These are phyloP conservation scores for Mallotus repandus DNA, from an alignment of 441 rosid genomes.

Conservation along the genomic window DNA sequence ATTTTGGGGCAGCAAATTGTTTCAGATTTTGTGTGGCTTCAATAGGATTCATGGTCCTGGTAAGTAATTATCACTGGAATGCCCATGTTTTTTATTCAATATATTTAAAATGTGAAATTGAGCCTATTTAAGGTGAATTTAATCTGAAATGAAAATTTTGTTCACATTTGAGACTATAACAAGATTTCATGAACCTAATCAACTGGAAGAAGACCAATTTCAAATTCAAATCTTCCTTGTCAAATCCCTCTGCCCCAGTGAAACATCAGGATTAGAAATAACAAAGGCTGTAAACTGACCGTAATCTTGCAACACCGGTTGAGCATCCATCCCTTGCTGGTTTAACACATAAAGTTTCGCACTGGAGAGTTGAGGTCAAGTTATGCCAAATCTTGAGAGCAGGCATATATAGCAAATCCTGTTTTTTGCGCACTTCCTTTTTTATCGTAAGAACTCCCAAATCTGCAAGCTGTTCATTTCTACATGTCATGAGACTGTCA, in stretches of 20 bases:
- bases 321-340: slow-evolving; percentile 99
- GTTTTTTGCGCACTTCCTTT: slow-evolving; percentile 66
- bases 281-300: slow-evolving; percentile 42
- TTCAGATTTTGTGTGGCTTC: not conserved
- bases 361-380: slow-evolving; percentile 61
- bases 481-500: slow-evolving; percentile 15
- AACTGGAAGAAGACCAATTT: not conserved
- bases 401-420: slow-evolving; percentile 54
- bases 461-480: slow-evolving; percentile 59
- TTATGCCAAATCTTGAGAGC: slow-evolving; percentile 56
- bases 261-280: slow-evolving; percentile 3
- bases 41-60: not conserved
- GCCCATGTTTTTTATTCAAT: not conserved
- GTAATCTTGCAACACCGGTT: slow-evolving; percentile 93
- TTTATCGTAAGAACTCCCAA: slow-evolving; percentile 83
- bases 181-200: not conserved
- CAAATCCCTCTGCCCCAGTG: not conserved
- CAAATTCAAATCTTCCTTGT: not conserved
- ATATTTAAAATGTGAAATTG: not conserved
- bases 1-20: not conserved
- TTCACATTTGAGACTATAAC: not conserved
- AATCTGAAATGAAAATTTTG: not conserved
- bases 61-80: not conserved
- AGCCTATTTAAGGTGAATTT: not conserved
- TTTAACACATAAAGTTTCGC: slow-evolving; percentile 80